Evolutionary conservation across 176 grass and related monocot genomes (phyloP).

Genomic region (Oryza meridionalis): DNA sequence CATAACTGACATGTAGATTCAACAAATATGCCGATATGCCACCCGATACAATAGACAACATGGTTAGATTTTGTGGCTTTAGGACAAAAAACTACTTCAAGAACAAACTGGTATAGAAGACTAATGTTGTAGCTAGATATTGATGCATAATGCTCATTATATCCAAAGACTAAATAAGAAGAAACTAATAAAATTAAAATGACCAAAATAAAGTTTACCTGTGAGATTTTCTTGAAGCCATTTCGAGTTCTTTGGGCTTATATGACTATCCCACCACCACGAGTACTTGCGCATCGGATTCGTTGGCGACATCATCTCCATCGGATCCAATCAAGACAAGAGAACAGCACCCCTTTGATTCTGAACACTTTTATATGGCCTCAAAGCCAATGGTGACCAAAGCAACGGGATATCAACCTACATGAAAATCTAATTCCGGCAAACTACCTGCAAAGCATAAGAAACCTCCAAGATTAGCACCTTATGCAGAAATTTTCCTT

Average conservation of each 20-base stretch:
- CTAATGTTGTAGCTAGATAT: not conserved
- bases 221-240: slow-evolving; percentile 97
- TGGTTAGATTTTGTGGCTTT: not conserved
- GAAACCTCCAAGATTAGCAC: slow-evolving; percentile 28
- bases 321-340: slow-evolving; percentile 35
- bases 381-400: slow-evolving; percentile 32
- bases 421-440: slow-evolving; percentile 18
- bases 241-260: slow-evolving; percentile 89
- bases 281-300: slow-evolving; percentile 81
- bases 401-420: slow-evolving; percentile 20
- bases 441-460: slow-evolving; percentile 42
- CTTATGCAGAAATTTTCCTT: slow-evolving; percentile 2
- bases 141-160: not conserved
- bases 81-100: not conserved
- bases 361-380: slow-evolving; percentile 9
- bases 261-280: slow-evolving; percentile 98
- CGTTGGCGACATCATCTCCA: slow-evolving; percentile 63
- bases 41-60: not conserved
- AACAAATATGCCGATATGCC: not conserved
- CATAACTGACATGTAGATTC: not conserved
- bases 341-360: slow-evolving; percentile 16
- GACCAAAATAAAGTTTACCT: slow-evolving; percentile 42
- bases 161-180: not conserved
- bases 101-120: slow-evolving; percentile 15
- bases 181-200: not conserved